Base-by-base conservation (phyloP, 805 yeast genomes). In the Spathaspora gorwiae region DNA sequence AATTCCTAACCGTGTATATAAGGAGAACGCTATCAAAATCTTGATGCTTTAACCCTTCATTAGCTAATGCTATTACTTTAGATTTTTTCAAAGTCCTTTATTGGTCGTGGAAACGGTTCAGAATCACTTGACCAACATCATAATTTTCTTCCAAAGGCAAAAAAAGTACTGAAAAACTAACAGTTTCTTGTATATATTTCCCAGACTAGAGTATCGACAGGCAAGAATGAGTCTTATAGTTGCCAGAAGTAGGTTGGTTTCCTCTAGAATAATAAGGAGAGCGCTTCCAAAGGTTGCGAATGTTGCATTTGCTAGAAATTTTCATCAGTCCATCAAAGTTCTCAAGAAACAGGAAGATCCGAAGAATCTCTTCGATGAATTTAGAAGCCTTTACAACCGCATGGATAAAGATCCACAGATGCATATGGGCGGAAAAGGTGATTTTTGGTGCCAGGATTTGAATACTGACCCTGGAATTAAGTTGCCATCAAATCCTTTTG, bases 401-500 rank as follows among this genome's bases (percentile, higher is more conserved):
- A 9, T 29, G 32, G 12, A 29, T 3, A 19, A 5, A 19, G 24
- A 19, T 19, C 24, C 24, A 3, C 24, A 19, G 5, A 19, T 19
- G 24, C 24, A 19, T 19, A 5, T 19, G 24, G 24, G 2, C 24
- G 24, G 24, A 19, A 19, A 5, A 19, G 24, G 24, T 19, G 24
- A 19, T 19, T 19, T 5, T 19, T 19, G 24, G 24, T 19, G 32
- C 9, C 3, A 29, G 3, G 32, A 29, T 29, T 29, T 29, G 12
- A 29, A 9, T 9, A 29, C 32, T 5, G 46, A 27, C 6, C 43
- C 36, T 15, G 13, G 11, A 26, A 36, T 40, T 27, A 27, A 40
- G 31, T 26, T 40, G 13, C 24, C 13, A 10, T 19, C 35, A 27
- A 43, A 46, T 34, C 45, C 49, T 6, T 49, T 49, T 33, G 35